Conservation (phyloP, 768 basidiomycete species). For the Phaffia tasmanica region DNA sequence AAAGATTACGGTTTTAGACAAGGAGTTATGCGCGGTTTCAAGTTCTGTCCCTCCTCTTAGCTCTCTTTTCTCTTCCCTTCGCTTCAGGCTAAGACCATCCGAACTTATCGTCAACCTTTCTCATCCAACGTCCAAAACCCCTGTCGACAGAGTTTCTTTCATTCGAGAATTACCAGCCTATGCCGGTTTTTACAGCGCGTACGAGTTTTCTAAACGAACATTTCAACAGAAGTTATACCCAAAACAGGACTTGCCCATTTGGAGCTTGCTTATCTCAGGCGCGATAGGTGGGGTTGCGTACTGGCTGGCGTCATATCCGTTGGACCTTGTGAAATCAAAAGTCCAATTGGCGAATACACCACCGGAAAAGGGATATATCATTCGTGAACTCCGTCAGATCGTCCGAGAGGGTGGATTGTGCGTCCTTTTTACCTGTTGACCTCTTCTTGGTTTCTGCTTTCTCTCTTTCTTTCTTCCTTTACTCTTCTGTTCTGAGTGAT, state of each 20-base stretch:
- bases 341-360: constrained; percentile 68
- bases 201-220: constrained; percentile 75
- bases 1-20: constrained; percentile 66
- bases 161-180: constrained; percentile 70
- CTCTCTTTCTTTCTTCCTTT: no score
- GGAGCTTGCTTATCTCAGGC: constrained; percentile 67
- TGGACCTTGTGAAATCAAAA: constrained; percentile 90
- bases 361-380: constrained; percentile 62
- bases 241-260: constrained; percentile 55
- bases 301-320: constrained; percentile 86
- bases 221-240: constrained; percentile 44
- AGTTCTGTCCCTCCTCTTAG: constrained; percentile 46
- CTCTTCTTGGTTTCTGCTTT: fast-evolving
- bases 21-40: constrained; percentile 94
- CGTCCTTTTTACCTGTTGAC: constrained; percentile 44
- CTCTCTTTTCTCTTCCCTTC: background rate
- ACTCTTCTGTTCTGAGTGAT: no score
- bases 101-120: background rate
- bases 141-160: constrained; percentile 58
- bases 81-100: background rate
- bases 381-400: constrained; percentile 54
- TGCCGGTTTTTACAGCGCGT: constrained; percentile 45
- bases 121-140: background rate
- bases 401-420: constrained; percentile 62
- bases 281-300: constrained; percentile 56